Evolutionary conservation across 202 grass and related monocot species (phyloP), one percentile per base, ranked within the genome.

Genomic region (Miscanthus sacchariflorus): DNA sequence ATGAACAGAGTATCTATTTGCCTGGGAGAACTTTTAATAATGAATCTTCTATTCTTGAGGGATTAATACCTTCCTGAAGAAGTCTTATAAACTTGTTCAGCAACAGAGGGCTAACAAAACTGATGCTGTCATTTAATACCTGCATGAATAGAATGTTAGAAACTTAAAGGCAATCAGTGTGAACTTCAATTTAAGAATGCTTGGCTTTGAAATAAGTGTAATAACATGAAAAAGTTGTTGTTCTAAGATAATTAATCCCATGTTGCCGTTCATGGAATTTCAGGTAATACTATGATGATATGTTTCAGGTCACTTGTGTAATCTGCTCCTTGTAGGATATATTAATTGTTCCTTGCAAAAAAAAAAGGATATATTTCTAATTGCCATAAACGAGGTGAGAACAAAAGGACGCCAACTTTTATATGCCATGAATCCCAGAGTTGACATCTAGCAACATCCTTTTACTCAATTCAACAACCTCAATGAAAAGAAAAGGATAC

Each of bases 111-210:
- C 89, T 91, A 80, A 95, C 70, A 88, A 99, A 99, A 88, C 23
- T 85, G 74, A 99, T 86, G 72, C 90, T 81, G 82, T 99, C 96
- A 92, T 99, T 96, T 91, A 95, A 81, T 82, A 91, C 91, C 94
- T 99, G 85, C 33, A 69, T 56, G 45, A 75, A 69, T 80, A 15
- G 59, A 76, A 75, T 24, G 50, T 40, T 70, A 90, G 70, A 88
- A 19, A 43, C 80, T 66, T 74, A 80, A 67, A 61, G 36, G 82
- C 33, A 81, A 19, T 59, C 36, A 86, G 4, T 69, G 38, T 17
- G 36, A 46, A 52, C n/a, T 15, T 65, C 42, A 70, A 15, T 18
- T 46, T 43, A 35, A 61, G 11, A 82, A 76, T 52, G 63, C 36
- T 59, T 59, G 71, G 66, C 17, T 70, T 88, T 9, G 56, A 68